Evolutionary conservation across 352 stramenopile genomes (phyloP).

Genomic region (Phytophthora citricola): DNA sequence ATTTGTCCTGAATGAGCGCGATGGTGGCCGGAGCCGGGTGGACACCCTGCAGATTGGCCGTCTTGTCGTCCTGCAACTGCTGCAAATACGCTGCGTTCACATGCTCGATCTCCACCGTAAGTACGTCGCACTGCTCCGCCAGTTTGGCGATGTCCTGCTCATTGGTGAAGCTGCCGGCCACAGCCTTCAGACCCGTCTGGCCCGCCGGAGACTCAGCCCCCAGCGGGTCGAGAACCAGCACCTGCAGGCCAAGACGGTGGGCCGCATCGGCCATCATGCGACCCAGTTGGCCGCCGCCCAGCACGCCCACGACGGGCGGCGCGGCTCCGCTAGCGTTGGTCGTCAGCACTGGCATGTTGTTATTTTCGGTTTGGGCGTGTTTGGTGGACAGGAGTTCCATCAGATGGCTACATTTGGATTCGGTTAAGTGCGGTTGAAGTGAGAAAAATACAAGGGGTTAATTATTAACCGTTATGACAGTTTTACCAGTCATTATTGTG

Average conservation of each 20-base stretch:
- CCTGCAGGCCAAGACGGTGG: slow-evolving; percentile 93
- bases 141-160: slow-evolving; percentile 75
- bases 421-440: no score
- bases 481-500: background rate
- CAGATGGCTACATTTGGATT: background rate
- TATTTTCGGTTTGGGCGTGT: background rate
- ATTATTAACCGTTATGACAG: background rate
- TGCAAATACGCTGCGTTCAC: slow-evolving; percentile 94
- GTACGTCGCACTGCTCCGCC: slow-evolving; percentile 88
- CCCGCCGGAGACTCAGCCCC: slow-evolving; percentile 76
- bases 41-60: slow-evolving; percentile 46
- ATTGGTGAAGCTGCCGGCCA: slow-evolving; percentile 84
- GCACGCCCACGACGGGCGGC: slow-evolving; percentile 84
- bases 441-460: no score
- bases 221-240: slow-evolving; percentile 94
- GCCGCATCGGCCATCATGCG: slow-evolving; percentile 99
- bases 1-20: slow-evolving; percentile 98
- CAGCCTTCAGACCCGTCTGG: slow-evolving; percentile 69
- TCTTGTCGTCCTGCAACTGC: slow-evolving; percentile 85
- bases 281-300: slow-evolving; percentile 97
- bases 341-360: slow-evolving; percentile 60
- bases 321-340: slow-evolving; percentile 41
- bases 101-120: slow-evolving; percentile 99
- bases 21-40: slow-evolving; percentile 93
- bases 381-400: no score